phyloP scores from a whole-genome alignment of 2,329 filamentous ascomycete species.

The Verticillium albo-atrum region DNA sequence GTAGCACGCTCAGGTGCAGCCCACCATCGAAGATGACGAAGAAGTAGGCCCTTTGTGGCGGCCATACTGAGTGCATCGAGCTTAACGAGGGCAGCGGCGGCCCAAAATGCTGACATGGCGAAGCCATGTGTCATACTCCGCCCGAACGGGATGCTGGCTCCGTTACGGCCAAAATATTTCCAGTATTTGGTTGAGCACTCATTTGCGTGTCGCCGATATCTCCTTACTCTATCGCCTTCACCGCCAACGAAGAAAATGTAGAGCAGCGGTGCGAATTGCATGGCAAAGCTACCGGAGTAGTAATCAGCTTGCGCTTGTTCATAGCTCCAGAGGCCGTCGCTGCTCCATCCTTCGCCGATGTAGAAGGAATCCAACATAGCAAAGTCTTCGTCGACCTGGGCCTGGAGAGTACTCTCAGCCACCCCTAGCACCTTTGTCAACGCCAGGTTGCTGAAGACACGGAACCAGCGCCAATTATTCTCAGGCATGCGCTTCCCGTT shows the following conservation, averaged over 20 bases:
- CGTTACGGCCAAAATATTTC: constrained; percentile 35
- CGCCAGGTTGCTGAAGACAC: constrained; percentile 36
- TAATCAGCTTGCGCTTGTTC: constrained; percentile 34
- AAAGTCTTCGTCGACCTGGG: constrained; percentile 21
- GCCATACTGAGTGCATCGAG: constrained; percentile 61
- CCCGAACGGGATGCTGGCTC: constrained; percentile 40
- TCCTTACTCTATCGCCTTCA: constrained; percentile 24
- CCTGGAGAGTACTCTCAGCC: background rate
- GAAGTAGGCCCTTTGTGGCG: constrained; percentile 68
- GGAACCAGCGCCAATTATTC: constrained; percentile 42
- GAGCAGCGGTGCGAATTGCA: constrained; percentile 38
- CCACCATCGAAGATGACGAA: constrained; percentile 76
- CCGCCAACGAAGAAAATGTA: constrained; percentile 36
- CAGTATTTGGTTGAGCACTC: constrained; percentile 32
- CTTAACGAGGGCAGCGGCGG: constrained; percentile 30
- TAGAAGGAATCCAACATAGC: constrained; percentile 33
- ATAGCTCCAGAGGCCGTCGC: constrained; percentile 33
- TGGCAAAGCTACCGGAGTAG: constrained; percentile 42
- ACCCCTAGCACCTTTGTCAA: constrained; percentile 28
- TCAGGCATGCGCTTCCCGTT: constrained; percentile 32
- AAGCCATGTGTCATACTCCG: constrained; percentile 41
- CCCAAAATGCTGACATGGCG: constrained; percentile 37
- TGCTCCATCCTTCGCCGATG: constrained; percentile 33
- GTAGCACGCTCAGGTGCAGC: constrained; percentile 57
- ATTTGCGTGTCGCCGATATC: constrained; percentile 27